Conservation (phyloP, 1,139 yeast species). For the Schwanniomyces etchellsii region DNA sequence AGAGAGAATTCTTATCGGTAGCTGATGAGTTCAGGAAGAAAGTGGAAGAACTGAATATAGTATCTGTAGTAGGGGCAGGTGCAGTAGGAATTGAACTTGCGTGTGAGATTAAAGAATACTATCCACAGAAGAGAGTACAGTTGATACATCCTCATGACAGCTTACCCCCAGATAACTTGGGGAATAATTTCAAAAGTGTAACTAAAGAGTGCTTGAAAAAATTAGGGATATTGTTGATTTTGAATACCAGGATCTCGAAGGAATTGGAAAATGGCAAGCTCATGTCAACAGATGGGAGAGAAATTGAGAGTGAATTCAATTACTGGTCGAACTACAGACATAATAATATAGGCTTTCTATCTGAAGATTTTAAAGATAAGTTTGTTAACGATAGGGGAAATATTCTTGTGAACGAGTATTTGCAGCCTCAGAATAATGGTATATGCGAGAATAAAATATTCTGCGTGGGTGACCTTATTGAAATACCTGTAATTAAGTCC, state of each 20-base stretch:
- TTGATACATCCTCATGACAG: slow-evolving; percentile 26
- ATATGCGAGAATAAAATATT: slow-evolving; percentile 21
- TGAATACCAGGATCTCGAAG: slow-evolving; percentile 14
- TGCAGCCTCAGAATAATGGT: slow-evolving; percentile 23
- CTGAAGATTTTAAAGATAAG: slow-evolving; percentile 7
- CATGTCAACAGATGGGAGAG: slow-evolving; percentile 17
- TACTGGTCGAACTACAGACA: slow-evolving; percentile 34
- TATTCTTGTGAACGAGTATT: slow-evolving; percentile 29
- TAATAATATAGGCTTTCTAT: slow-evolving; percentile 23
- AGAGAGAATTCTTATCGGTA: slow-evolving; percentile 17
- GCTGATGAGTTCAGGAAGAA: slow-evolving; percentile 19
- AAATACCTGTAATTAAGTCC: slow-evolving; percentile 35
- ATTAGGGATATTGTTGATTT: slow-evolving; percentile 8
- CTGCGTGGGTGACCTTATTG: slow-evolving; percentile 38
- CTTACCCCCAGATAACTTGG: slow-evolving; percentile 29
- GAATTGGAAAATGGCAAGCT: slow-evolving; percentile 20
- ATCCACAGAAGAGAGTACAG: slow-evolving; percentile 21
- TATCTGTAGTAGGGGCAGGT: slow-evolving; percentile 34
- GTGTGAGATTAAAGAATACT: slow-evolving; percentile 26
- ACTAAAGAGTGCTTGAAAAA: slow-evolving; percentile 14
- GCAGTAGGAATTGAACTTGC: slow-evolving; percentile 39
- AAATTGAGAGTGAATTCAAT: slow-evolving; percentile 18
- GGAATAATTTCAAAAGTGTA: slow-evolving; percentile 17
- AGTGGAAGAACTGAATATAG: slow-evolving; percentile 11
- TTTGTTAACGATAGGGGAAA: slow-evolving; percentile 24